Conservation (phyloP, 1,284 basidiomycete genomes). For the Trametes versicolor region DNA sequence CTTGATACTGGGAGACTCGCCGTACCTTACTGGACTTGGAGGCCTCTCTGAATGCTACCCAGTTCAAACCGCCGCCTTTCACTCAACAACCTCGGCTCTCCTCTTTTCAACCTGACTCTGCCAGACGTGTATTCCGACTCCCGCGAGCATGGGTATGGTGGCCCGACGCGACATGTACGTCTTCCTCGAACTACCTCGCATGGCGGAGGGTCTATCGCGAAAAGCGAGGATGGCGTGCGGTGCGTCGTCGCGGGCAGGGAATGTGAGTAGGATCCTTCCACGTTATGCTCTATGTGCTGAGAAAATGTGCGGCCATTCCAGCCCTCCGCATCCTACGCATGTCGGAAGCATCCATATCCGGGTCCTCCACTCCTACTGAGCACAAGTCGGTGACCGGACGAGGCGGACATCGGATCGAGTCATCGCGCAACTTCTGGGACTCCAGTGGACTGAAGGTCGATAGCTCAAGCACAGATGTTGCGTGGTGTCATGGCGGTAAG, state of each 20-base stretch:
- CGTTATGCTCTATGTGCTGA: too few relatives aligned
- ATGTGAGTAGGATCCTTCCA: conserved; percentile 53
- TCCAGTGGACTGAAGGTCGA: conserved; percentile 79
- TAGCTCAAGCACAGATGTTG: conserved; percentile 80
- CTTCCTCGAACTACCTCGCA: conserved; percentile 61
- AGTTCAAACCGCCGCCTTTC: conserved; percentile 27
- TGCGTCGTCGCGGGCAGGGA: conserved; percentile 80
- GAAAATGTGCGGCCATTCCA: conserved; percentile 42
- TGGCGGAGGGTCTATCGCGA: conserved; percentile 73
- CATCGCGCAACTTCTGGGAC: conserved; percentile 77
- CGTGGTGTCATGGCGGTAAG: conserved; percentile 83
- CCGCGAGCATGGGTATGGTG: conserved; percentile 55
- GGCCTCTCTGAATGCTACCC: conserved; percentile 8
- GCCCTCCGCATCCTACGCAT: conserved; percentile 74
- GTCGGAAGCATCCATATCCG: conserved; percentile 52
- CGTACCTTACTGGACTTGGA: neutral
- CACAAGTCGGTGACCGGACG: conserved; percentile 64
- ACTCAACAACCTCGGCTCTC: conserved; percentile 13
- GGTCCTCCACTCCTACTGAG: conserved; percentile 46
- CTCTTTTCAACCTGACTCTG: conserved; percentile 25
- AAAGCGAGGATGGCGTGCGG: conserved; percentile 68
- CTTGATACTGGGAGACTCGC: neutral
- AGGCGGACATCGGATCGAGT: conserved; percentile 70
- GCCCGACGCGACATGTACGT: conserved; percentile 61
- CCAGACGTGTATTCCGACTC: conserved; percentile 53